Percentiles rank a stretch among this genome's conserved stretches.
phyloP scores from a whole-genome alignment of 768 basidiomycete genomes.

The Sporobolomyces roseus region DNA sequence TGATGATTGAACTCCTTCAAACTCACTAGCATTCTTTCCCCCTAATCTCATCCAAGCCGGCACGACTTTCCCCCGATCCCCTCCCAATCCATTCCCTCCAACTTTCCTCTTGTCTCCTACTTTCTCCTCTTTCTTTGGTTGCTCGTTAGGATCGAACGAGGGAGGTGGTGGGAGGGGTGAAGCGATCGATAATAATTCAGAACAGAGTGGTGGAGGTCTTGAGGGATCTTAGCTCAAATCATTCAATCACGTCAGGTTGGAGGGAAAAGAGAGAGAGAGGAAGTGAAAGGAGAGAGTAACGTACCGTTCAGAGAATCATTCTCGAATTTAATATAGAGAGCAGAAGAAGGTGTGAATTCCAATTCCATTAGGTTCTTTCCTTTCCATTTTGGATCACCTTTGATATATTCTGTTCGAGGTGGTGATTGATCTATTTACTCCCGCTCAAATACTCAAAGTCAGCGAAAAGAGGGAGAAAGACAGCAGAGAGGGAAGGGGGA shows the following conservation, averaged over 20 bases:
- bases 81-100: constrained; percentile 29
- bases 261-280: neutral
- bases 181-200: constrained; percentile 59
- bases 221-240: no score
- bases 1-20: no score
- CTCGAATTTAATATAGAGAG: constrained; percentile 73
- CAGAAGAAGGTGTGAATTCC: constrained; percentile 71
- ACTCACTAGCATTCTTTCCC: constrained; percentile 7
- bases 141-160: constrained; percentile 47
- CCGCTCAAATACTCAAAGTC: neutral
- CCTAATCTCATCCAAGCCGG: constrained; percentile 27
- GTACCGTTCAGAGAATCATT: constrained; percentile 48
- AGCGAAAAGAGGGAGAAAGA: no score
- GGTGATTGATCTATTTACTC: constrained; percentile 64
- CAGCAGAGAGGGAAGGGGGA: constrained; percentile 28
- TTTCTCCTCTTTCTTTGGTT: no score
- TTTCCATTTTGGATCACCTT: constrained; percentile 69
- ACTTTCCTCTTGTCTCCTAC: no score
- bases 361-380: constrained; percentile 66
- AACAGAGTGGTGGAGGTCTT: constrained; percentile 63
- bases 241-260: neutral
- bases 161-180: constrained; percentile 65
- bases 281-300: neutral
- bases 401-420: constrained; percentile 75
- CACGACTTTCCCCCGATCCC: constrained; percentile 22